These are phyloP conservation scores for Clavispora santaluciae DNA, from an alignment of 805 yeast genomes.

Conservation along the genomic window DNA sequence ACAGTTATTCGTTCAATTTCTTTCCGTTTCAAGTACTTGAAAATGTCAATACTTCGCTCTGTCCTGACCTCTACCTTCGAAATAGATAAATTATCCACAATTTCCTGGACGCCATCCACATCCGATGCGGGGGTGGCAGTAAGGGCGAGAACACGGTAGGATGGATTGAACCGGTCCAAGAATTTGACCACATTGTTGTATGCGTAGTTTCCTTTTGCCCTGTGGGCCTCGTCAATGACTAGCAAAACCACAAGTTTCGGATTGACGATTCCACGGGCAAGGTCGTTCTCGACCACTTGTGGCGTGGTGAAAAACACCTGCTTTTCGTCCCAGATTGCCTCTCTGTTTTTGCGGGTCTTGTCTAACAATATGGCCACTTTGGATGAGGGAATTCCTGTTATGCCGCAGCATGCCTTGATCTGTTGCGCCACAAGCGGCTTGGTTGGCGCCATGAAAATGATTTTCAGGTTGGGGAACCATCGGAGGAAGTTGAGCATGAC, in stretches of 20 bases:
- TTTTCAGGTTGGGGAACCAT: slow-evolving; percentile 78
- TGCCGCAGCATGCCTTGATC: slow-evolving; percentile 83
- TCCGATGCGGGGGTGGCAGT: slow-evolving; percentile 96
- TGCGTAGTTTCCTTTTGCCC: slow-evolving; percentile 87
- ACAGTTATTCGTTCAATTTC: slow-evolving; percentile 57
- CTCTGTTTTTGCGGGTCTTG: slow-evolving; percentile 53
- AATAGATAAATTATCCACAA: slow-evolving; percentile 67
- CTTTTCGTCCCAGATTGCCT: slow-evolving; percentile 69
- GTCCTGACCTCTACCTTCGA: slow-evolving; percentile 82
- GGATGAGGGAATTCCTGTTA: slow-evolving; percentile 74
- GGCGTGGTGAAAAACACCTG: slow-evolving; percentile 93
- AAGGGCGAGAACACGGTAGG: slow-evolving; percentile 74
- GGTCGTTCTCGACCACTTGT: slow-evolving; percentile 90
- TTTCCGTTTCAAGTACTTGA: slow-evolving; percentile 70
- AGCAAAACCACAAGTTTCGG: slow-evolving; percentile 72
- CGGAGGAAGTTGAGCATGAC: slow-evolving; percentile 85
- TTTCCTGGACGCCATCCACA: slow-evolving; percentile 81
- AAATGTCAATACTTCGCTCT: slow-evolving; percentile 75
- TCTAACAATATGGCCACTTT: slow-evolving; percentile 78
- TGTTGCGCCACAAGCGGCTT: slow-evolving; percentile 95
- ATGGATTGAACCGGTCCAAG: slow-evolving; percentile 51
- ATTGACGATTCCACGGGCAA: slow-evolving; percentile 65
- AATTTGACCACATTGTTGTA: slow-evolving; percentile 78
- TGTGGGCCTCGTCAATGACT: slow-evolving; percentile 93
- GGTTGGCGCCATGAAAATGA: slow-evolving; percentile 96